Evolutionary conservation across 139 green algal genomes (phyloP).

Genomic region (Marvania coccoides): DNA sequence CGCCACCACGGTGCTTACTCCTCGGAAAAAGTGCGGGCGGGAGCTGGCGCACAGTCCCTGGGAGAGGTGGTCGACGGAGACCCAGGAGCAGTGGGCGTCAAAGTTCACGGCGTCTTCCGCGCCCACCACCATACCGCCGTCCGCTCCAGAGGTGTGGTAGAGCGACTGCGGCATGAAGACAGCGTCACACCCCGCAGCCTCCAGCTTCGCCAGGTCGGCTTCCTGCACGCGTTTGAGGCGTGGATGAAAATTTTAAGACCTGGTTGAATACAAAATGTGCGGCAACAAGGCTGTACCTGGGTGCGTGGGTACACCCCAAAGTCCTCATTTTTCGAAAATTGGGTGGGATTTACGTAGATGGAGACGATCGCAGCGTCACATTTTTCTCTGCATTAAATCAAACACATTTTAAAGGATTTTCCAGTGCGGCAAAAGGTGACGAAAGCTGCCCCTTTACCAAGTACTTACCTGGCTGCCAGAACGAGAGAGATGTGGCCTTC

Average conservation of each 20-base stretch:
- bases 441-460: neutral
- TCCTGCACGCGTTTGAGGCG: slow-evolving; percentile 42
- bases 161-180: slow-evolving; percentile 56
- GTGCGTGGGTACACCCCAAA: slow-evolving; percentile 88
- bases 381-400: slow-evolving; percentile 37
- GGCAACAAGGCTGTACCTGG: slow-evolving; percentile 20
- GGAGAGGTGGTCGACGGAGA: slow-evolving; percentile 73
- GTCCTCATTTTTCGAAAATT: slow-evolving; percentile 84
- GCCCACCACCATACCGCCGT: slow-evolving; percentile 53
- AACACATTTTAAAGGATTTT: neutral
- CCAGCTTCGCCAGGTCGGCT: slow-evolving; percentile 66
- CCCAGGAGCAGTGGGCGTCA: slow-evolving; percentile 71
- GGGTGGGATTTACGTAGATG: slow-evolving; percentile 97
- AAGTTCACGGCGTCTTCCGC: slow-evolving; percentile 1
- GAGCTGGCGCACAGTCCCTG: slow-evolving; percentile 70
- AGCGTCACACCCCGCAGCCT: slow-evolving; percentile 47
- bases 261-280: slow-evolving; percentile 6
- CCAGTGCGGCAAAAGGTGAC: neutral
- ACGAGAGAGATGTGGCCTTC: slow-evolving; percentile 90
- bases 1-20: slow-evolving; percentile 89
- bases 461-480: slow-evolving; percentile 43
- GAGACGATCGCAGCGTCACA: slow-evolving; percentile 83
- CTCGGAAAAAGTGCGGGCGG: slow-evolving; percentile 94
- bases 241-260: slow-evolving; percentile 1
- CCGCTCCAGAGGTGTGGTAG: slow-evolving; percentile 11